Evolutionary conservation across 768 basidiomycete species (phyloP), one percentile per base, ranked within the genome.

Genomic region (Suillus tomentosus): DNA sequence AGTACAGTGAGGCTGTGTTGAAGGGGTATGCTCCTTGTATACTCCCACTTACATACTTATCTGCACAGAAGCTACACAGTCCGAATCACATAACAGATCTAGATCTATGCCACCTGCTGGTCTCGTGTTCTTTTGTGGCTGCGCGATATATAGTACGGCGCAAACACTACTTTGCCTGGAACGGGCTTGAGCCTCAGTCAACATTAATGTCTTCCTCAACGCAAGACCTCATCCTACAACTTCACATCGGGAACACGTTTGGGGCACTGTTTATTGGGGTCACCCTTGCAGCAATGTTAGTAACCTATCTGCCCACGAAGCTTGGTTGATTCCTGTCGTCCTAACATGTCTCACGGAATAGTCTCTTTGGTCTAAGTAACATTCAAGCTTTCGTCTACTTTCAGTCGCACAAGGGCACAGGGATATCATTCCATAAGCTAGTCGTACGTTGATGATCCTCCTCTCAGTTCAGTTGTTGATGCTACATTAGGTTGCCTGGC

Each of bases 351-450:
- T 53, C 27, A 53, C 51, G 51, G 51, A 53, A 22, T 7, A 56
- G 55, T n/a, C 55, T 56, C 37, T 39, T 56, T 56, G 55, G 55
- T 15, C 14, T 56, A 9, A 56, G 34, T n/a, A 56, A 56, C 22
- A n/a, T 56, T 56, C 55, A 56, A 24, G 55, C 37, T 39, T 56
- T 56, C 14, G 13, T 56, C n/a, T 56, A 56, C 55, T 56, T 56
- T 56, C 55, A 56, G 14, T 24, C 37, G n/a, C 36, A 56, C 8
- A 56, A 22, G 14, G 36, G 13, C 34, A 55, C 19, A 36, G 17
- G 34, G 34, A 55, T 53, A 17, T 31, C 53, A 3, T 36, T 55
- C 10, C 11, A 3, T n/a, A 55, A 55, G 34, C 19, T 55, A n/a
- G 34, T 11, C n/a, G 53, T 55, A n/a, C 19, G 53, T 55, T 14